phyloP scores from a whole-genome alignment of 768 basidiomycete species.

The Boletus bicolor region DNA sequence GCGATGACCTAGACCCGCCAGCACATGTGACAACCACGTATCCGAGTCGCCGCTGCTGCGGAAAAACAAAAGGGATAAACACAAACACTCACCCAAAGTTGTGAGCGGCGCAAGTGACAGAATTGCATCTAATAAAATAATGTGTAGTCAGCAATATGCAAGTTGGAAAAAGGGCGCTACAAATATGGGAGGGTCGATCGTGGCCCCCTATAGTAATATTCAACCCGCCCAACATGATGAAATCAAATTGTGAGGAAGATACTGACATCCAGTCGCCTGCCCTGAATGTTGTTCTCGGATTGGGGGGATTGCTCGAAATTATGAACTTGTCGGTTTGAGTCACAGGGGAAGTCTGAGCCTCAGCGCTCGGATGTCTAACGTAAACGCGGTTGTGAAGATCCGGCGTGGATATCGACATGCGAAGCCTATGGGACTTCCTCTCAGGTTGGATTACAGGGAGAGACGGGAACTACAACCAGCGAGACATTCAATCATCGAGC shows the following conservation, averaged over 20 bases:
- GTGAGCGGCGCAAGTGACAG: constrained; percentile 70
- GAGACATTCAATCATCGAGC: background rate
- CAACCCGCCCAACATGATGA: constrained; percentile 7
- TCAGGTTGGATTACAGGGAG: constrained; percentile 24
- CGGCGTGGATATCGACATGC: constrained; percentile 35
- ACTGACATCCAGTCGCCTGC: constrained; percentile 78
- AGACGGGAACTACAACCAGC: constrained; percentile 15
- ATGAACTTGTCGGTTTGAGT: constrained; percentile 42
- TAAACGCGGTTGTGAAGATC: constrained; percentile 27
- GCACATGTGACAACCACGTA: constrained; percentile 1
- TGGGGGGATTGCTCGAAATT: constrained; percentile 69
- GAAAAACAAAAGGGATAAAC: constrained; percentile 8
- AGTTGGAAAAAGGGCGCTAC: background rate
- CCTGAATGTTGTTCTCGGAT: constrained; percentile 63
- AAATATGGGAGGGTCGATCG: constrained; percentile 15
- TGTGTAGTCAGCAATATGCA: constrained; percentile 3
- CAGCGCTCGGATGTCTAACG: background rate
- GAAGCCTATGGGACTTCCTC: constrained; percentile 22
- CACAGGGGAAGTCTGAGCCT: background rate
- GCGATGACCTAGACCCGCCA: background rate
- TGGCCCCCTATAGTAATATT: constrained; percentile 11
- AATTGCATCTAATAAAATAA: constrained; percentile 51
- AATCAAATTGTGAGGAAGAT: constrained; percentile 21
- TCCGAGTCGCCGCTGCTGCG: background rate
- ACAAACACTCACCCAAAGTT: constrained; percentile 72